Evolutionary conservation across 1,284 basidiomycete genomes (phyloP), one percentile per base, ranked within the genome.

Genomic region (Rhodotorula sp.): DNA sequence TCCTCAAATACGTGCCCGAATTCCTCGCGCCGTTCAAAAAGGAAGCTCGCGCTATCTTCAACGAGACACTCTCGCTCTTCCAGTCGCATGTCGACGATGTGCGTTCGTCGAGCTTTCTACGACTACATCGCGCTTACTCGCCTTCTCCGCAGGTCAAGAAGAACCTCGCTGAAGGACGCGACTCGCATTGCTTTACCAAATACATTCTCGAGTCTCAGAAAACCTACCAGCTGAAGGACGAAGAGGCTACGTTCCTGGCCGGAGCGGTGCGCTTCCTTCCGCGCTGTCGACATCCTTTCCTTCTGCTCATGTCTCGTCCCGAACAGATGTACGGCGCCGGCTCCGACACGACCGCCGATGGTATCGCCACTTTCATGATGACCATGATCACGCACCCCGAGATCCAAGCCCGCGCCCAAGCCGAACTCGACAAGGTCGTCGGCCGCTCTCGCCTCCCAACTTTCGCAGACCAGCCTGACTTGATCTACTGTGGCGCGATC

Each of bases 391-490:
- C 66, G 6, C 70, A 72, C 66, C 73, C 73, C 2, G 51, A 57
- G 19, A 58, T 73, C 29, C 65, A 68, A 46, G 57, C 63, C 13
- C 67, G 62, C 22, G 76, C 74, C 13, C 79, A 80, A 55, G 60
- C 63, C 13, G 79, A 81, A 63, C 70, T 80, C 27, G 79, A 81
- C 59, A 44, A 56, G 2, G 70, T 80, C 22, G 76, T 80, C 15
- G 77, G 76, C 24, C 39, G 55, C 13, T 66, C 70, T 17, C 67
- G 78, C 27, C 22, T 79, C 30, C 80, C 80, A 4, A 73, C 71
- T 13, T 80, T 79, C 48, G 66, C 64, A 17, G 80, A 81, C 53
- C 58, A 78, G 51, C 68, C 74, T 24, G 67, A 72, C 15, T 59
- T 81, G 22, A 71, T 77, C 19, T 80, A 78, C 63, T 73, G 79